These are phyloP conservation scores for Plasmodium gonderi DNA, from an alignment of 169 alveolate species.

Conservation along the genomic window DNA sequence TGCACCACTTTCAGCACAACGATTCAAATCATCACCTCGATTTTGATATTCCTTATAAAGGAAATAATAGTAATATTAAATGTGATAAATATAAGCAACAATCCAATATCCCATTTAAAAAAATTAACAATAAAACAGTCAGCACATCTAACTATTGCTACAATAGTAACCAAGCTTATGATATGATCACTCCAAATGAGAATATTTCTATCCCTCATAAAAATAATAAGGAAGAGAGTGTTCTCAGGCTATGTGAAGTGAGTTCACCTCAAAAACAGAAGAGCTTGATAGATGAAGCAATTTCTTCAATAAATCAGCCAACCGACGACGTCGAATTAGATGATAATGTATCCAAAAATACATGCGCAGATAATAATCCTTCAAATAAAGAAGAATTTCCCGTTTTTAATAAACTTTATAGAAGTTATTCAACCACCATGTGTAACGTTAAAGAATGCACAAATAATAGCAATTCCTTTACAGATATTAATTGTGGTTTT, in stretches of 20 bases:
- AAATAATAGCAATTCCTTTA: neutral
- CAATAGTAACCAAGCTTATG: neutral
- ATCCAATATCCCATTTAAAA: neutral
- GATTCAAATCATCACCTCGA: no score
- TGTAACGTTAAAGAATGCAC: conserved; percentile 31
- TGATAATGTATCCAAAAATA: neutral
- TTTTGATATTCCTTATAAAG: neutral
- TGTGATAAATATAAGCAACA: neutral
- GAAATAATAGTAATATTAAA: neutral
- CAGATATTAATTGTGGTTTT: conserved; percentile 78
- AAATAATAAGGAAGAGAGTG: neutral
- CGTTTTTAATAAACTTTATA: neutral
- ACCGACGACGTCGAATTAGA: neutral
- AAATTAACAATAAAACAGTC: neutral
- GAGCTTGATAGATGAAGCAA: neutral
- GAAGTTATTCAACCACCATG: conserved; percentile 53
- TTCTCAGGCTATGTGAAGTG: neutral
- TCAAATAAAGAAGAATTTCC: neutral
- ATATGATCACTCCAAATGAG: neutral
- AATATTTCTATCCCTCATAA: neutral
- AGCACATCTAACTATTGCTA: neutral
- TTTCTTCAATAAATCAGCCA: neutral
- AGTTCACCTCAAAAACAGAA: neutral
- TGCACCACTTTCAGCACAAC: neutral
- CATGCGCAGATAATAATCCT: neutral